Evolutionary conservation across 768 basidiomycete species (phyloP), one percentile per base, ranked within the genome.

Genomic region (Macrocybe gigantea): DNA sequence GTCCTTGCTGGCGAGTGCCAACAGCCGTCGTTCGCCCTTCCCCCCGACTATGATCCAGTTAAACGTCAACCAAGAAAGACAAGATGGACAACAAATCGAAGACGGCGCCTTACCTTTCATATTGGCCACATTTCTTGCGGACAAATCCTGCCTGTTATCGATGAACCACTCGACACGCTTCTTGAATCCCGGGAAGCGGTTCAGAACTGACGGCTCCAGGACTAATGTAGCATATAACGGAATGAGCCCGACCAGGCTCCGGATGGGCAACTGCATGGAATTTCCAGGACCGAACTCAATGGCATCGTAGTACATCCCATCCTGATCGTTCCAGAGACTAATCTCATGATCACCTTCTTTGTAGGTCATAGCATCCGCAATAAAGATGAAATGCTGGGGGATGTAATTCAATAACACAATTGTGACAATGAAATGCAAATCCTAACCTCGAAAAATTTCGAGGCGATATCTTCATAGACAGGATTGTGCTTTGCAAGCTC

Each of bases 151-250:
- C n/a, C 94, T 71, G 65, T 98, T 88, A 58, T 96, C 83, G 45
- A 97, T 80, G 71, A 98, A 99, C 96, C 96, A 98, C 51, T 99
- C 92, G 80, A 99, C 81, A 35, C 96, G 81, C 69, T 97, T 98
- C 73, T 92, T 97, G 78, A 99, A 99, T 1, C 96, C 93, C 6
- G 94, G 93, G 72, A 98, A 89, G 30, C 88, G 81, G 59, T 92
- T 91, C 56, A 99, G 77, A 29, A 85, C 80, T 5, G 82, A 70
- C 2, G 96, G 94, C 62, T 98, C 96, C 34, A 99, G 75, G 1
- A 95, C 93, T 15, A 97, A 74, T 0, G 94, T 97, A 6, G 87
- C 96, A 63, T 95, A 98, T 13, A 98, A 77, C 1, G 96, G 96
- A 51, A 99, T 97, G 49, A 99, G 78, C n/a, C 96, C 95, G 50